Conservation (phyloP, 2,329 filamentous ascomycete species). For the Sclerotiophoma versabilis region DNA sequence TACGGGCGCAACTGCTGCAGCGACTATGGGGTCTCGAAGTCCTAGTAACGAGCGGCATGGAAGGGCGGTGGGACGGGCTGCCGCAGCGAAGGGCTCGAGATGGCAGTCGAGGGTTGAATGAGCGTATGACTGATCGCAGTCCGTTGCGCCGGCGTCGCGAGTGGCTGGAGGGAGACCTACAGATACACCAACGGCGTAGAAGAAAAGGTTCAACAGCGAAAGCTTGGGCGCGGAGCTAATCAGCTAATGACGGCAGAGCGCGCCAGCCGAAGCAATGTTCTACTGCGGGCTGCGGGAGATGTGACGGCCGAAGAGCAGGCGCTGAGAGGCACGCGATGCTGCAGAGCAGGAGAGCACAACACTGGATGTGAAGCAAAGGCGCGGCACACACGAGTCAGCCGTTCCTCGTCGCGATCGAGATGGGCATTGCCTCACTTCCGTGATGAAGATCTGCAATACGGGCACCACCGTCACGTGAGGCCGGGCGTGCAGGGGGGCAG, state of each 20-base stretch:
- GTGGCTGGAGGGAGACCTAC: constrained; percentile 6
- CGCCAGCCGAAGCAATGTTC: constrained; percentile 17
- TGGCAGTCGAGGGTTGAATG: constrained; percentile 17
- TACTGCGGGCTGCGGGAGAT: constrained; percentile 13
- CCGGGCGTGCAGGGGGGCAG: neutral
- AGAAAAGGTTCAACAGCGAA: constrained; percentile 32
- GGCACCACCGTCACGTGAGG: constrained; percentile 1
- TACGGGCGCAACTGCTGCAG: constrained; percentile 25
- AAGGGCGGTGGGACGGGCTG: constrained; percentile 16
- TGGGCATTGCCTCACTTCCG: constrained; percentile 10
- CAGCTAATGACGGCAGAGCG: constrained; percentile 29
- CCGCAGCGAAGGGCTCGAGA: constrained; percentile 13
- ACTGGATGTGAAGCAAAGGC: neutral
- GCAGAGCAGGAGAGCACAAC: neutral
- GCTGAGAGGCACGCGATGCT: neutral
- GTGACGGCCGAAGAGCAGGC: constrained; percentile 5
- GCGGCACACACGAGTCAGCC: constrained; percentile 3
- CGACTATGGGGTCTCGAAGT: constrained; percentile 22
- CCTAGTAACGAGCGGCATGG: constrained; percentile 31
- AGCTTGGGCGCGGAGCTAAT: constrained; percentile 36
- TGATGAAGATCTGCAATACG: constrained; percentile 6
- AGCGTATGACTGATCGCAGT: constrained; percentile 20
- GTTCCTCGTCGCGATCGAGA: constrained; percentile 6
- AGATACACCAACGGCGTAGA: constrained; percentile 19
- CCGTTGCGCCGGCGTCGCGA: constrained; percentile 24